Base-by-base conservation (phyloP, 2,329 filamentous ascomycete species). In the Arthrinium puccinioides region DNA sequence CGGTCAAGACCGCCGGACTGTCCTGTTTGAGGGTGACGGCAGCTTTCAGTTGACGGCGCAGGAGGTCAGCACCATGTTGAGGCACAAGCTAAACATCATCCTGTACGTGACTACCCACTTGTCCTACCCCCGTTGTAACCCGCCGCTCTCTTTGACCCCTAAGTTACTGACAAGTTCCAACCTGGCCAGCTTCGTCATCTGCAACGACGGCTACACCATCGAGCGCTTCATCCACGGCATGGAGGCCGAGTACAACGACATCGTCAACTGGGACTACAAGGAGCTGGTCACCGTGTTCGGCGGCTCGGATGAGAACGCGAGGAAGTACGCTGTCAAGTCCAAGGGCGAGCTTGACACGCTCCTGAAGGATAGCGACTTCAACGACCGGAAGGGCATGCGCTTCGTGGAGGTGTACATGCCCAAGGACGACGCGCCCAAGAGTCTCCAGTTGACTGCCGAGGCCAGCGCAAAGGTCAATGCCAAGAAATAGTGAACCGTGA, bases 11-110 rank as follows among this genome's bases (percentile, higher is more conserved):
- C 64, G 77, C 19, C 70, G 88, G 42, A 87, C 84, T 0, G 81
- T 96, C 31, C 69, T 94, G 25, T 89, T 94, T 53, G 86, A 88
- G n/a, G 88, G 88, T 18, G 88, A 95, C 51, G 88, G 88, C 20
- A 87, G 81, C 40, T 81, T 94, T 60, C 87, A 95, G 57, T 70
- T 94, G 40, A 94, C 87, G 0, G 82, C 76, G 0, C 87, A 94
- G 57, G 87, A 92, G 61, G 56, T 94, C 45, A 84, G 79, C 59
- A 92, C 87, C 9, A 90, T 94, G 73, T 76, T 94, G 45, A 74
- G 81, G 21, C 80, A 85, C 42, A 70, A 74, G 18, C 66, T 94
- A 40, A 80, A 82, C 44, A 76, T 85, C 15, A 90, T 88, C 52
- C 80, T 94, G 72, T 83, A 63, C 67, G 76, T 64, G 7, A 32